Evolutionary conservation across 2,329 filamentous ascomycete genomes (phyloP), one percentile per base, ranked within the genome.

Genomic region (Knufia petricola): DNA sequence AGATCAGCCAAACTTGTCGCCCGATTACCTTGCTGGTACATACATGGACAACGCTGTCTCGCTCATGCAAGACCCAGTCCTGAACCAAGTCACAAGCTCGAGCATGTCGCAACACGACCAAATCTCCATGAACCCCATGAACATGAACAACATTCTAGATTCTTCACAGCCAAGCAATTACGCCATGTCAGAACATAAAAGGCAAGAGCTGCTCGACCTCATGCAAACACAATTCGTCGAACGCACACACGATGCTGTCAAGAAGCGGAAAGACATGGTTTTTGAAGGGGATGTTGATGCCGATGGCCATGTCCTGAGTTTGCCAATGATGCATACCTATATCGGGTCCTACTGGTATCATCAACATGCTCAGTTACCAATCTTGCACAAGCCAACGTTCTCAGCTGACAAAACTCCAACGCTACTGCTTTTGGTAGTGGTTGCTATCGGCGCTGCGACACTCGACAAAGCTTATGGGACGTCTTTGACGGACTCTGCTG

Each of bases 251-350:
- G 77, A 85, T 1, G 82, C 84, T 0, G 76, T 85, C 23, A 80
- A 84, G 53, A 82, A 83, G 54, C 79, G 83, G 53, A 87, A 88
- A 60, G 85, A 87, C 43, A 77, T 76, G 43, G 78, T 95, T 21
- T 70, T 94, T 49, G 81, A 87, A 23, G 90, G 89, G 12, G 81
- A 94, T 60, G 78, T 84, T 46, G 78, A 81, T 48, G 70, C 73
- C 41, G 70, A 76, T 38, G 65, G 66, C 23, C 79, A 82, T 58
- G 74, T 80, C 31, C 70, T 96, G 53, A 94, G 90, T 64, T 75
- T 89, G 59, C 81, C 84, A 59, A 95, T 95, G 87, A 94, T 96
- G 85, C 87, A 95, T 66, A 84, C 82, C 2, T 96, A 95, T 61
- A 88, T 94, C 56, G 78, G 82, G 9, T 94, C 88, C 1, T 98